Base-by-base conservation (phyloP, 345 rosid genomes). In the Eucalyptus sp. region DNA sequence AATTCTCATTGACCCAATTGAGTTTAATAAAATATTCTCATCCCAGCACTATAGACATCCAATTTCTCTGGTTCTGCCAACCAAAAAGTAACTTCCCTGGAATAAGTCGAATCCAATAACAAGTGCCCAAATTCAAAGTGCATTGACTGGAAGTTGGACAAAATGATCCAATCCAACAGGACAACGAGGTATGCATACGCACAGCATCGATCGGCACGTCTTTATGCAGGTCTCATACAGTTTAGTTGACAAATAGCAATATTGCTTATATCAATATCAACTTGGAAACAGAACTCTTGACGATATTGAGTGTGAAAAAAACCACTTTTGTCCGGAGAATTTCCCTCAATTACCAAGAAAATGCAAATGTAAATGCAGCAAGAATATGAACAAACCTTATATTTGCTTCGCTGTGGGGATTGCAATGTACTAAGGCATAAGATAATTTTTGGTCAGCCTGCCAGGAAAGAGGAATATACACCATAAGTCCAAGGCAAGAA, bases 391-490 rank as follows among this genome's bases (percentile, higher is more conserved):
- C 91, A 29, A 84, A 97, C 99, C 99, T 97, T 92, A 97, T 94
- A 93, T 98, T 97, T 87, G 92, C 94, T 92, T 96, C 95, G 89
- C 92, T 90, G 24, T 15, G 90, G 86, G 96, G 97, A 92, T 95
- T 92, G 93, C 99, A 98, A 88, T 96, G 93, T 88, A 87, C 92
- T 83, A 98, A 94, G 58, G 99, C 98, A 91, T 98, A 97, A 46
- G 99, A 96, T 89, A 98, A 93, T 90, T 98, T 98, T 50, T 95
- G 92, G 92, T 97, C 99, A 89, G 99, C 99, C 98, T 98, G 97
- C 94, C 89, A 88, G 86, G 87, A 88, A 79, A 86, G 44, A 86
- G 66, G 86, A 52, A 50, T 76, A 76, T 10, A 76, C 8, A 12
- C 27, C 8, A 1, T 76, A 41, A 41, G 44, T 41, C 46, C 27